phyloP scores from a whole-genome alignment of 176 grass and related monocot species.

The sorghum (Sorghum bicolor) region Sorghum_bicolor_NCBIv3 NC_012879.2:57176001-57176500 shows the following conservation, averaged over 20 bases:
- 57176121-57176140: too few relatives aligned
- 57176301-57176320: background rate
- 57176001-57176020: too few relatives aligned
- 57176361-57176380: background rate
- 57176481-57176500: background rate
- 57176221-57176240: background rate
- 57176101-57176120: too few relatives aligned
- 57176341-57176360: background rate
- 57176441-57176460: background rate
- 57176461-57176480: background rate
- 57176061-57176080: too few relatives aligned
- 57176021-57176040: too few relatives aligned
- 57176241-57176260: background rate
- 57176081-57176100: too few relatives aligned
- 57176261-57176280: background rate
- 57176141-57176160: too few relatives aligned
- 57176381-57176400: background rate
- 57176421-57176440: background rate
- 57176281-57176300: background rate
- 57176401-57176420: background rate
- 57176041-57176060: too few relatives aligned
- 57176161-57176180: too few relatives aligned
- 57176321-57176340: accelerated
- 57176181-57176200: background rate
- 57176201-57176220: background rate